A percentile compares a stretch with the other conserved stretches of the same genome.
phyloP scores from a whole-genome alignment of 1,284 basidiomycete genomes.

The Ceratobasidium sp. region DNA sequence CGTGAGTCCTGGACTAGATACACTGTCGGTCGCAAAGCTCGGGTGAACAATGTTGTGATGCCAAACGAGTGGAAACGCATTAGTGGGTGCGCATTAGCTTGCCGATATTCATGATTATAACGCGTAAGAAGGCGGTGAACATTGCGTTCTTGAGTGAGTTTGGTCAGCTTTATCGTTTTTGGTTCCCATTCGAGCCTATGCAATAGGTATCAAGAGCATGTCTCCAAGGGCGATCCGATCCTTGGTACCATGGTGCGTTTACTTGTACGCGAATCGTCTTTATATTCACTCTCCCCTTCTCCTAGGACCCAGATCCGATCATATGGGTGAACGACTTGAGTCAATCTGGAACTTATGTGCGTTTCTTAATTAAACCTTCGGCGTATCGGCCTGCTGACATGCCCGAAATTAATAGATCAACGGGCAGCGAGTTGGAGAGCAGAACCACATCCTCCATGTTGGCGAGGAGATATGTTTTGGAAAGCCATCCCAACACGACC shows the following conservation, averaged over 20 bases:
- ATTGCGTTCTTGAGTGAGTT: slow-evolving; percentile 36
- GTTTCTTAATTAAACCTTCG: background rate
- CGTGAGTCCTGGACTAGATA: slow-evolving; percentile 9
- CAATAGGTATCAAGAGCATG: slow-evolving; percentile 36
- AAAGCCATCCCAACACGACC: slow-evolving; percentile 37
- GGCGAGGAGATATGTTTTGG: slow-evolving; percentile 41
- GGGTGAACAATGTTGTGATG: slow-evolving; percentile 37
- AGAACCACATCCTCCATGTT: slow-evolving; percentile 36
- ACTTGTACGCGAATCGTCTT: background rate
- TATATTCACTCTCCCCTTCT: background rate
- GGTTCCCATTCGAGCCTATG: background rate
- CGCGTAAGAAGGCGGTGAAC: slow-evolving; percentile 18
- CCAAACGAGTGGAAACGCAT: slow-evolving; percentile 40
- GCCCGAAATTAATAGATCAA: slow-evolving; percentile 28
- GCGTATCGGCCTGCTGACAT: background rate
- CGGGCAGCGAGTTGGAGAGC: slow-evolving; percentile 34
- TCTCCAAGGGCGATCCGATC: slow-evolving; percentile 30
- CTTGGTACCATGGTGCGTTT: slow-evolving; percentile 30
- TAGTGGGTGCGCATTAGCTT: slow-evolving; percentile 3
- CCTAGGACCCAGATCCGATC: slow-evolving; percentile 39
- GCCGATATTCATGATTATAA: background rate
- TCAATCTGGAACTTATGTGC: slow-evolving; percentile 38
- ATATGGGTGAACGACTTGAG: slow-evolving; percentile 39
- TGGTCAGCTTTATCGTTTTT: background rate
- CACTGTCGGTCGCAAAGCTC: slow-evolving; percentile 33